Percentiles rank a stretch among this genome's conserved stretches.
Evolutionary conservation across 176 grass and related monocot genomes (phyloP).

Genomic region (Lolium perenne): DNA sequence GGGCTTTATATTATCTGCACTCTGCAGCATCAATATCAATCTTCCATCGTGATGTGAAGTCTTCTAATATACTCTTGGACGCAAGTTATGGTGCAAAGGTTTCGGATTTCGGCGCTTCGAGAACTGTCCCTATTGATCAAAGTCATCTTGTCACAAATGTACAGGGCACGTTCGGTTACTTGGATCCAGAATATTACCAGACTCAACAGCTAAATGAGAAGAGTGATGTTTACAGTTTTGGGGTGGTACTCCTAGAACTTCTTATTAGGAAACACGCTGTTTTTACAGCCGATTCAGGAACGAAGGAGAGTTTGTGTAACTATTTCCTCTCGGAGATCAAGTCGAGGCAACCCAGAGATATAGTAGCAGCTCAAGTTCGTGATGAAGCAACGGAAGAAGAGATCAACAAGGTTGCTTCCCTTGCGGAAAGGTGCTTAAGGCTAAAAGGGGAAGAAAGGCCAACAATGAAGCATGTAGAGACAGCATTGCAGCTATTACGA

Average conservation of each 20-base stretch:
- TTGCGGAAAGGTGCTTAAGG: background rate
- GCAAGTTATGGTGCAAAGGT: background rate
- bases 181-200: slow-evolving; percentile 17
- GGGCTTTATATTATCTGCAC: slow-evolving; percentile 9
- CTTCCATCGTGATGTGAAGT: slow-evolving; percentile 6
- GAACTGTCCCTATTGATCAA: slow-evolving; percentile 20
- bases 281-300: background rate
- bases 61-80: slow-evolving; percentile 3
- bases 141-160: slow-evolving; percentile 2
- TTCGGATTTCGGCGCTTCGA: slow-evolving; percentile 5
- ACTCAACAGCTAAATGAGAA: slow-evolving; percentile 20
- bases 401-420: slow-evolving; percentile 7
- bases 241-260: slow-evolving; percentile 16
- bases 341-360: slow-evolving; percentile 8
- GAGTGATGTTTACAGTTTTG: slow-evolving; percentile 19
- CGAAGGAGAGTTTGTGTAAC: background rate
- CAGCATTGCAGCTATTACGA: background rate
- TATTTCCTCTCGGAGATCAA: slow-evolving; percentile 8
- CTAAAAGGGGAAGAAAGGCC: slow-evolving; percentile 12
- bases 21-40: slow-evolving; percentile 16
- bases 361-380: slow-evolving; percentile 4
- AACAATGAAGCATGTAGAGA: background rate
- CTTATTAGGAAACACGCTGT: slow-evolving; percentile 3
- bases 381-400: background rate
- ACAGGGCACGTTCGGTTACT: slow-evolving; percentile 1